These are phyloP conservation scores for Pseudogymnoascus sp. DNA, from an alignment of 2,329 filamentous ascomycete genomes.

Conservation along the genomic window DNA sequence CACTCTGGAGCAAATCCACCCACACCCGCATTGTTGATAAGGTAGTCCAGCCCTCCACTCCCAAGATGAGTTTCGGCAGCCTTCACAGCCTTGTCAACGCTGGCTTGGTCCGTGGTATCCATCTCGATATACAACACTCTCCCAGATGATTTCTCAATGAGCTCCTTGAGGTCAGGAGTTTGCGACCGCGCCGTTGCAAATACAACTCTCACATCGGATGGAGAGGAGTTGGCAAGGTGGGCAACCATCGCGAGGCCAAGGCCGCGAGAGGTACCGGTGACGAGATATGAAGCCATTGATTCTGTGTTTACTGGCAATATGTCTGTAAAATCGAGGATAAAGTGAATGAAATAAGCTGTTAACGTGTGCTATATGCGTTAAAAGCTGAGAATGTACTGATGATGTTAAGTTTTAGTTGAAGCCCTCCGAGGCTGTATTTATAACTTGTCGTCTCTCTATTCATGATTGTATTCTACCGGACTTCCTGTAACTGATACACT, in stretches of 20 bases:
- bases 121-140: not conserved
- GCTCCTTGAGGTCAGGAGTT: not conserved
- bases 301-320: not conserved
- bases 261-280: constrained; percentile 21
- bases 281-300: constrained; percentile 15
- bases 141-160: not conserved
- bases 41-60: not conserved
- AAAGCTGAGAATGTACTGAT: not conserved
- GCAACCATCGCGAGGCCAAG: constrained; percentile 19
- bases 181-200: not conserved
- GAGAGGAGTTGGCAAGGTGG: constrained; percentile 16
- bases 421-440: not conserved
- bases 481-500: not conserved
- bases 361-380: not conserved
- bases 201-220: not conserved
- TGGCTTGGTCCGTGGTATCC: not conserved
- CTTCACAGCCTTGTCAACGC: not conserved
- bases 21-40: constrained; percentile 5
- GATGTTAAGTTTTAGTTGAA: not conserved
- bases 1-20: not conserved
- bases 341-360: not conserved
- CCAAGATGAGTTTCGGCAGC: not conserved
- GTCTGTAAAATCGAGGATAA: not conserved
- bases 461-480: not conserved
- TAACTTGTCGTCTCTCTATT: not conserved